These are phyloP conservation scores for Pichia sporocuriosa DNA, from an alignment of 805 yeast species.

Conservation along the genomic window DNA sequence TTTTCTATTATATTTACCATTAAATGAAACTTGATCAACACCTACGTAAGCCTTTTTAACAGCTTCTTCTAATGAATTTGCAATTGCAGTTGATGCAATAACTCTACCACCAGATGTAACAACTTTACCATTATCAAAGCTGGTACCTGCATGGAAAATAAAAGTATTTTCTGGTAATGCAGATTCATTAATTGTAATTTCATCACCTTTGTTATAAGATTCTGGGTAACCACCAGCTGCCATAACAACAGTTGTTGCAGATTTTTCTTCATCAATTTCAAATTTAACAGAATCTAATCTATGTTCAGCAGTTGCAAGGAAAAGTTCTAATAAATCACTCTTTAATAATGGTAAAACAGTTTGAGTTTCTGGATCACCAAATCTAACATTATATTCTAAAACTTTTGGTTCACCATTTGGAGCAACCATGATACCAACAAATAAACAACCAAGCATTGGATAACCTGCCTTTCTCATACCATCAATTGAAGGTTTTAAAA, in stretches of 20 bases:
- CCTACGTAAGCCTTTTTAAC: slow-evolving; percentile 84
- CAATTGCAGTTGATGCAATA: slow-evolving; percentile 87
- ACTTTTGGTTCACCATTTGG: slow-evolving; percentile 82
- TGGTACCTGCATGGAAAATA: slow-evolving; percentile 97
- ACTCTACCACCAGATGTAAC: slow-evolving; percentile 96
- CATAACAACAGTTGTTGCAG: slow-evolving; percentile 88
- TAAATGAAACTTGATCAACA: slow-evolving; percentile 66
- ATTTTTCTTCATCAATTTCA: slow-evolving; percentile 47
- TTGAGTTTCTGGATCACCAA: slow-evolving; percentile 99
- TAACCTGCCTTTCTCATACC: slow-evolving; percentile 94
- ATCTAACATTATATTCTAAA: slow-evolving; percentile 93
- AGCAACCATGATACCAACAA: slow-evolving; percentile 91
- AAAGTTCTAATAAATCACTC: slow-evolving; percentile 88
- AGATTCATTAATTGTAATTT: slow-evolving; percentile 47
- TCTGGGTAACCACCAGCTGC: slow-evolving; percentile 98
- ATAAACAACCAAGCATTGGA: slow-evolving; percentile 93
- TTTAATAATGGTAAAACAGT: slow-evolving; percentile 84
- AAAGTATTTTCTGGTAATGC: slow-evolving; percentile 50
- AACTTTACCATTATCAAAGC: slow-evolving; percentile 41
- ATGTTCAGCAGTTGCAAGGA: slow-evolving; percentile 91
- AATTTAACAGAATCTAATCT: slow-evolving; percentile 77
- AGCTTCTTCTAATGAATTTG: slow-evolving; percentile 66
- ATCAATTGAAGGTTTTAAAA: slow-evolving; percentile 85
- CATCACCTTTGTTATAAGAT: slow-evolving; percentile 77
- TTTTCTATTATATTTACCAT: slow-evolving; percentile 73